Evolutionary conservation across 1,284 basidiomycete species (phyloP).

Genomic region (Sanguinoderma infundibulare): DNA sequence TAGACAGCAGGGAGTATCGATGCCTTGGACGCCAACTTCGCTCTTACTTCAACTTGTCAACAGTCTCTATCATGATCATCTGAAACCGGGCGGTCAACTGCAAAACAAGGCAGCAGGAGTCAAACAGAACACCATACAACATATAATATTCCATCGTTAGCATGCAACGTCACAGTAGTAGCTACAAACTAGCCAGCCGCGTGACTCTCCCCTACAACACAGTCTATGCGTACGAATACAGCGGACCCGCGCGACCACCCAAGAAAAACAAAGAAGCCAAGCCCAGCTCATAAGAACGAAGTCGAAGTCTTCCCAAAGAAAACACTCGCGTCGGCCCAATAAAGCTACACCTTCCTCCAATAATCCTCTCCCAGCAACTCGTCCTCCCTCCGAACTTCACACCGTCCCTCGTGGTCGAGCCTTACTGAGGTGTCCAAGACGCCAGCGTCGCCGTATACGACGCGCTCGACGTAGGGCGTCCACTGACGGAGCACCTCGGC

Average conservation of each 20-base stretch:
- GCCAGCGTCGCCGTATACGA: conserved; percentile 13
- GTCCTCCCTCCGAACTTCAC: neutral
- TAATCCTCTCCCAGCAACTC: conserved; percentile 8
- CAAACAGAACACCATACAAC: too few relatives aligned
- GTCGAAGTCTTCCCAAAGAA: too few relatives aligned
- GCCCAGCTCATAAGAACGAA: neutral
- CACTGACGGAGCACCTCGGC: conserved; percentile 7
- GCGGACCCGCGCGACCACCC: neutral
- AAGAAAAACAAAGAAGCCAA: neutral
- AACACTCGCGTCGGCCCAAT: neutral
- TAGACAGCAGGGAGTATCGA: too few relatives aligned
- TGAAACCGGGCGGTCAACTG: too few relatives aligned
- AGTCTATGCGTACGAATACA: neutral
- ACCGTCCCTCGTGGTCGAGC: neutral
- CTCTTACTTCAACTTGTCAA: too few relatives aligned
- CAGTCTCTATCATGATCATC: too few relatives aligned
- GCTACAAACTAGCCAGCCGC: neutral
- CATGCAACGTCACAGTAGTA: neutral
- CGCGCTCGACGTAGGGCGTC: conserved; percentile 7
- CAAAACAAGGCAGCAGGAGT: too few relatives aligned
- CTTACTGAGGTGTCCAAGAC: conserved; percentile 2
- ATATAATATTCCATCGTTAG: neutral
- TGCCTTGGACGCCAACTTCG: too few relatives aligned
- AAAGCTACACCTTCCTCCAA: conserved; percentile 4
- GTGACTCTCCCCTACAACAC: neutral